Conservation (phyloP, 768 basidiomycete genomes). For the Amylocystis lapponica region DNA sequence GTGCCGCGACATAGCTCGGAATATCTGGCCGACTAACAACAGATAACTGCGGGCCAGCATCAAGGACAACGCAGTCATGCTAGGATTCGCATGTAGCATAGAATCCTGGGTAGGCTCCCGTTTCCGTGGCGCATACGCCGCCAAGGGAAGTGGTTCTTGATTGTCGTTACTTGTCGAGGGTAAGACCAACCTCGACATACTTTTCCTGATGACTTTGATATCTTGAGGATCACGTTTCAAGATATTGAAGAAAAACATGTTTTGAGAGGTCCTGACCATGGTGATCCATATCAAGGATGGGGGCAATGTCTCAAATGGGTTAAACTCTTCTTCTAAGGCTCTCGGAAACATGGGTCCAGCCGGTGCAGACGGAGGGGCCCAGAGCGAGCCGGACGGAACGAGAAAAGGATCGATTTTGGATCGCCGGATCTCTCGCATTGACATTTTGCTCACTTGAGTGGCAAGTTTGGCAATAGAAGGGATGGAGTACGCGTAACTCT, state of each 20-base stretch:
- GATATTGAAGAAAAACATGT: constrained; percentile 58
- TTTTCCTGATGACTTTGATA: constrained; percentile 61
- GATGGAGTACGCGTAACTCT: constrained; percentile 47
- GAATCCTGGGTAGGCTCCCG: constrained; percentile 3
- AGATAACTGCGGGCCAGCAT: constrained; percentile 64
- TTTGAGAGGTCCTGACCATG: constrained; percentile 66
- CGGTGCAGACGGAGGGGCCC: constrained; percentile 57
- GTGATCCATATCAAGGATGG: constrained; percentile 46
- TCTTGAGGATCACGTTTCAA: constrained; percentile 64
- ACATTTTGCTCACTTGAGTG: constrained; percentile 65
- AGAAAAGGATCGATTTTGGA: constrained; percentile 66
- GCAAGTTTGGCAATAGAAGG: constrained; percentile 56
- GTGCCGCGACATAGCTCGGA: constrained; percentile 67
- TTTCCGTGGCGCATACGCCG: constrained; percentile 10
- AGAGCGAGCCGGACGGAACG: constrained; percentile 64
- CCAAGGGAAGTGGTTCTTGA: constrained; percentile 44
- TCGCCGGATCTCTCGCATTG: constrained; percentile 64
- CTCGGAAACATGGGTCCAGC: constrained; percentile 58
- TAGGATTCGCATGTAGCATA: constrained; percentile 11
- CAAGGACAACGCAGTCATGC: constrained; percentile 45
- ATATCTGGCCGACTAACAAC: constrained; percentile 61
- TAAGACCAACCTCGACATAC: constrained; percentile 52
- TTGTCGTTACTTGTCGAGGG: constrained; percentile 37
- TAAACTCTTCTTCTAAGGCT: constrained; percentile 20
- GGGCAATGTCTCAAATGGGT: constrained; percentile 31